Evolutionary conservation across 352 stramenopile genomes (phyloP), one percentile per base, ranked within the genome.

Genomic region (Phytophthora podocarpi): DNA sequence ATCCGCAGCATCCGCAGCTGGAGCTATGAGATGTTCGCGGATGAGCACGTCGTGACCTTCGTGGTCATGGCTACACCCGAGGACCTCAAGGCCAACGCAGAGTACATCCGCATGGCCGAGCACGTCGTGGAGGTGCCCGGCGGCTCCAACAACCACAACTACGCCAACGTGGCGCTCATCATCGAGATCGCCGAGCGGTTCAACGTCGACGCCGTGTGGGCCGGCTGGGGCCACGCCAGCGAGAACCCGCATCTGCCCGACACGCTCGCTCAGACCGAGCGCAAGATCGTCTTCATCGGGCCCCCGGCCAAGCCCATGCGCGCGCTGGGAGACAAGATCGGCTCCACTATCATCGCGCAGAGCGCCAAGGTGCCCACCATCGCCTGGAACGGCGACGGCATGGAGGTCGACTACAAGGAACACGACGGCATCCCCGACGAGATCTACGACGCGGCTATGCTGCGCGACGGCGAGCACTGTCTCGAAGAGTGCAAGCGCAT

Each of bases 81-180:
- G 63, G 98, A 99, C 85, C 78, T 99, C 41, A 85, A 96, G 49
- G 97, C 98, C 21, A 99, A 99, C 72, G 98, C 98, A 24, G 98
- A 99, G 84, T 99, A 99, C 85, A 99, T 99, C 67, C 97, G 98
- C 59, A 99, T 99, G 96, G 98, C 95, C 45, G 98, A 99, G 74
- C 91, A 99, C 67, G 98, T 99, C 41, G 96, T 99, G 24, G 97
- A 99, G 75, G 98, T 99, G 45, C 98, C 98, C 18, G 98, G 98
- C 49, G 98, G 98, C 48, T 97, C 97, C 46, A 99, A 99, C 89
- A 99, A 99, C 85, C 98, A 99, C 92, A 99, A 99, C 86, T 99
- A 99, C 78, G 98, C 98, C 69, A 99, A 99, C 81, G 97, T 99
- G 13, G 89, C 88, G 36, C 87, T 99, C 23, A 99, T 99, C 71